Conservation (phyloP, 1,284 basidiomycete genomes). For the Cryptococcus sp. region DNA sequence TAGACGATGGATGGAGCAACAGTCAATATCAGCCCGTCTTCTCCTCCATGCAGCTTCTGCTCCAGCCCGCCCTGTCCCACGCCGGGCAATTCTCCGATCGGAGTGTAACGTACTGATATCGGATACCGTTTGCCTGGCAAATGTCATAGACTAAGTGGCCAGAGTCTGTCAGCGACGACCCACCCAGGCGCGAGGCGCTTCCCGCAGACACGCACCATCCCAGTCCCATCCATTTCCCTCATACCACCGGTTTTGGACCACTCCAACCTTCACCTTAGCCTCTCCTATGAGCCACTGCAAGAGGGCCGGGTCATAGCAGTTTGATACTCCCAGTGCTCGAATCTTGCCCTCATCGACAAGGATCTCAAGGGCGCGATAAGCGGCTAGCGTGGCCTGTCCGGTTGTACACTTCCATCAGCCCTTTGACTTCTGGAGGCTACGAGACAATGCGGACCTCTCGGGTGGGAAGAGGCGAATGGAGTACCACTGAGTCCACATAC, state of each 20-base stretch:
- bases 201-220: constrained; percentile 43
- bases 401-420: no score
- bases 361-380: constrained; percentile 61
- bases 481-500: constrained; percentile 68
- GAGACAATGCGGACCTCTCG: constrained; percentile 39
- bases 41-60: no score
- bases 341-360: constrained; percentile 64
- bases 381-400: constrained; percentile 57
- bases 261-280: constrained; percentile 56
- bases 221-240: constrained; percentile 73
- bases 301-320: constrained; percentile 63
- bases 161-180: background rate
- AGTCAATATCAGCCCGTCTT: no score
- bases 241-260: constrained; percentile 79
- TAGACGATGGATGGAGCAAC: no score
- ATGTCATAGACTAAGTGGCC: constrained; percentile 32
- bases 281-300: constrained; percentile 56
- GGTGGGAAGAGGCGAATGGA: constrained; percentile 69
- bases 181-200: background rate
- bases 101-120: constrained; percentile 62
- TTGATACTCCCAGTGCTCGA: constrained; percentile 67
- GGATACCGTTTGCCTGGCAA: constrained; percentile 55
- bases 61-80: no score
- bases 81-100: background rate
- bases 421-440: background rate